Conservation (phyloP, 2,329 filamentous ascomycete genomes). For the Gremmenia infestans region DNA sequence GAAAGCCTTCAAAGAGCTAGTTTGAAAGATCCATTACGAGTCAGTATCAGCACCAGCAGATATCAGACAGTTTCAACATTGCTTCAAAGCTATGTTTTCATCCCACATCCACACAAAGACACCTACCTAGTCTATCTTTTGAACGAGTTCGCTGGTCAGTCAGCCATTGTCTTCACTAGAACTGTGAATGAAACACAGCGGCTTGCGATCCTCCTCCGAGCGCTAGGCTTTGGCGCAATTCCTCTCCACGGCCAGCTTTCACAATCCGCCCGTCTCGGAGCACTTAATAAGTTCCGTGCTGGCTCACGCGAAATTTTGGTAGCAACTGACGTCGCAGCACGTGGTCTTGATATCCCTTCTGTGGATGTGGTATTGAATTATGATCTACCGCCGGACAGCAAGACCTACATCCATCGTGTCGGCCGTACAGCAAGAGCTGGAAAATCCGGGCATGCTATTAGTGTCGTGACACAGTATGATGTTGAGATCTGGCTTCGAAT, state of each 20-base stretch:
- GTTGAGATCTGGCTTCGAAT: constrained; percentile 76
- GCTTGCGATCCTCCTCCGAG: constrained; percentile 74
- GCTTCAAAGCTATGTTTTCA: constrained; percentile 79
- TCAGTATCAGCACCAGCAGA: constrained; percentile 76
- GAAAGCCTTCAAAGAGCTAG: constrained; percentile 89
- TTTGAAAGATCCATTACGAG: constrained; percentile 74
- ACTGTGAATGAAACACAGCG: constrained; percentile 90
- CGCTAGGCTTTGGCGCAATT: constrained; percentile 84
- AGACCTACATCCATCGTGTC: constrained; percentile 88
- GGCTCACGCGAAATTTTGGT: constrained; percentile 81
- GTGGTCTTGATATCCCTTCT: constrained; percentile 88
- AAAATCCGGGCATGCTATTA: constrained; percentile 76
- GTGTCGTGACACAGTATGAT: constrained; percentile 82
- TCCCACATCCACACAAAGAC: constrained; percentile 84
- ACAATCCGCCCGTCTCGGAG: constrained; percentile 79
- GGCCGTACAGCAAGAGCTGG: constrained; percentile 84
- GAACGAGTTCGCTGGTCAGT: constrained; percentile 83
- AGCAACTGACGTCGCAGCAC: constrained; percentile 88
- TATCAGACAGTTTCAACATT: constrained; percentile 91
- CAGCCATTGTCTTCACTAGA: constrained; percentile 83
- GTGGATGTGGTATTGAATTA: constrained; percentile 85
- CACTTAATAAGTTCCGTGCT: constrained; percentile 83
- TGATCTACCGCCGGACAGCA: constrained; percentile 77
- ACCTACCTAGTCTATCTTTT: constrained; percentile 81
- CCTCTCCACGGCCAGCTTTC: constrained; percentile 89